A percentile compares a stretch with the other conserved stretches of the same genome.
Conservation (phyloP, 768 basidiomycete genomes). For the Holtermannia corniformis region DNA sequence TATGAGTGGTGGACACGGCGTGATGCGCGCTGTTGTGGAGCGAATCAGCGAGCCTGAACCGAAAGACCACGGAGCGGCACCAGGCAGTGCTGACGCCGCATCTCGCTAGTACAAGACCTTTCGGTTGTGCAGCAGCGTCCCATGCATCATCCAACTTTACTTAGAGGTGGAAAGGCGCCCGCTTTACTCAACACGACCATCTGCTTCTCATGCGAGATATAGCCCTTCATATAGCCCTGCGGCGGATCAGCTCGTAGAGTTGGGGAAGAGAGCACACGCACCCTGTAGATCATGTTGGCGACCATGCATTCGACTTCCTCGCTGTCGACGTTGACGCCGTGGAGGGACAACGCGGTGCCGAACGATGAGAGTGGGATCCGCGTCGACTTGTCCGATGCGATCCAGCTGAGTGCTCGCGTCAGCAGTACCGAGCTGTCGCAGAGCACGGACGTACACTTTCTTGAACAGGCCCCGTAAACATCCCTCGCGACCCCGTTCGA, state of each 20-base stretch:
- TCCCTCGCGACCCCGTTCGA: conserved; percentile 80
- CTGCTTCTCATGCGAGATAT: conserved; percentile 91
- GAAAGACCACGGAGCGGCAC: too few species aligned
- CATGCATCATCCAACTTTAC: too few species aligned
- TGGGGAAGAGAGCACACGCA: conserved; percentile 19
- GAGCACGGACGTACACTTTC: conserved; percentile 41
- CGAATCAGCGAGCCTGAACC: too few species aligned
- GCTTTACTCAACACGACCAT: conserved; percentile 78
- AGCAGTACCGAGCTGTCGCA: not conserved
- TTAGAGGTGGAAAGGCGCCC: conserved; percentile 70
- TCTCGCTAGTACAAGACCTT: too few species aligned
- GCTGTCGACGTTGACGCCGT: conserved; percentile 55
- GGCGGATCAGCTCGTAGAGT: not conserved
- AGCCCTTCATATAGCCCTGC: conserved; percentile 76
- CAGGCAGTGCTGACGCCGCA: too few species aligned
- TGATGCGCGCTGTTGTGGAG: too few species aligned
- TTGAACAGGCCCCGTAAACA: conserved; percentile 71
- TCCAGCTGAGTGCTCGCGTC: conserved; percentile 54
- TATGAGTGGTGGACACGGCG: too few species aligned
- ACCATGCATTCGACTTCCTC: conserved; percentile 90
- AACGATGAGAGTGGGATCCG: conserved; percentile 76
- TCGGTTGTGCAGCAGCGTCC: too few species aligned
- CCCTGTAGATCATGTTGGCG: conserved; percentile 87
- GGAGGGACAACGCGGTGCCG: conserved; percentile 61
- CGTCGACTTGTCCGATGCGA: conserved; percentile 59